These are phyloP conservation scores for Pythium angustatum DNA, from an alignment of 352 stramenopile genomes.

Conservation along the genomic window DNA sequence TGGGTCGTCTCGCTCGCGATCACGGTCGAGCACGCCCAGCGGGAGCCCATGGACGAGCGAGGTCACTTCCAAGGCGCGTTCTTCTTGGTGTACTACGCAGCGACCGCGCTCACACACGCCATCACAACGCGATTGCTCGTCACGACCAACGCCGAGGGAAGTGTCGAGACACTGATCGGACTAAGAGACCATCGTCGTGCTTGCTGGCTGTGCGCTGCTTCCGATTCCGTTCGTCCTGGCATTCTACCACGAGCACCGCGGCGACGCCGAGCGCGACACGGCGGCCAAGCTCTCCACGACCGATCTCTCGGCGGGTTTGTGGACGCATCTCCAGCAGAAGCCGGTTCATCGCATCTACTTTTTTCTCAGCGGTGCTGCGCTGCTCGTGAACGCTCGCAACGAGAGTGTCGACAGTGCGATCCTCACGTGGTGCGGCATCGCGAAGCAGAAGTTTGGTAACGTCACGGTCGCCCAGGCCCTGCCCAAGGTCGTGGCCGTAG, in stretches of 20 bases:
- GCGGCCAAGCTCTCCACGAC: not conserved
- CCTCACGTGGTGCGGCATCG: conserved; percentile 15
- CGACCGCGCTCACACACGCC: conserved; percentile 30
- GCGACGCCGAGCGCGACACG: not conserved
- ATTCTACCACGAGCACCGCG: conserved; percentile 1
- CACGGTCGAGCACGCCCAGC: conserved; percentile 55
- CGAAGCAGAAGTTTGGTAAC: conserved; percentile 14
- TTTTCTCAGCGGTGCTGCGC: conserved; percentile 16
- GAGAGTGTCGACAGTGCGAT: conserved; percentile 3
- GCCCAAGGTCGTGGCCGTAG: conserved; percentile 34
- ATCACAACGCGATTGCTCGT: conserved; percentile 28
- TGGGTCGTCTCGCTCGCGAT: conserved; percentile 46
- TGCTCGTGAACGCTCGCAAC: conserved; percentile 12
- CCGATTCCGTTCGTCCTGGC: conserved; percentile 9
- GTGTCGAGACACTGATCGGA: not conserved
- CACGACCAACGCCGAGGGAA: not conserved
- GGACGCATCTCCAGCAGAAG: conserved; percentile 19
- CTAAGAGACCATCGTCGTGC: not conserved
- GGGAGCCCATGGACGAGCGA: conserved; percentile 40
- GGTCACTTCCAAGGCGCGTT: conserved; percentile 45
- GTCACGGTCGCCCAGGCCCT: conserved; percentile 14
- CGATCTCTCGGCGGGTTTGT: not conserved
- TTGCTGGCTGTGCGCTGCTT: not conserved
- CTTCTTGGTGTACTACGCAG: conserved; percentile 42
- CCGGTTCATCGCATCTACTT: conserved; percentile 20